Conservation (phyloP, 2,329 filamentous ascomycete genomes). For the Colletotrichum tanaceti region DNA sequence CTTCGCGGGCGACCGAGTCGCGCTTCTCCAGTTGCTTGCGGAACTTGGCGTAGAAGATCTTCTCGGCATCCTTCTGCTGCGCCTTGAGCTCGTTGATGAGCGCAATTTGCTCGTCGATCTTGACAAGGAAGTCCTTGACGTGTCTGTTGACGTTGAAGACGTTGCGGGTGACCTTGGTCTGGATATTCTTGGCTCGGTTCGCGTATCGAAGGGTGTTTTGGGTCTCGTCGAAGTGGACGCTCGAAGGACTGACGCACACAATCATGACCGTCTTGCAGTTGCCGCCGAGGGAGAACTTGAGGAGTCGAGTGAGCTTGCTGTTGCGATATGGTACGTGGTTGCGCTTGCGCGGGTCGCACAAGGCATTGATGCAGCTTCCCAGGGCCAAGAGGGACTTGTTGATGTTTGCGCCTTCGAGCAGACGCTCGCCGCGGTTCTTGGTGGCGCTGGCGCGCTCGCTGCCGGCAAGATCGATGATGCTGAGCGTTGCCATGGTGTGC, state of each 20-base stretch:
- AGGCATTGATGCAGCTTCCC: conserved; percentile 97
- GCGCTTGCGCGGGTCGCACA: conserved; percentile 90
- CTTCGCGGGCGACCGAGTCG: conserved; percentile 79
- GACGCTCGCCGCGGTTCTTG: conserved; percentile 91
- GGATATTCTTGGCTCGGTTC: conserved; percentile 98
- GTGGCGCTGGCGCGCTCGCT: conserved; percentile 96
- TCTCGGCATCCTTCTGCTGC: conserved; percentile 90
- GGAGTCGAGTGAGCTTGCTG: conserved; percentile 92
- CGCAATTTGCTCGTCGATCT: conserved; percentile 98
- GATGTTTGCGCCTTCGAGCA: conserved; percentile 97
- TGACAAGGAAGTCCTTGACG: conserved; percentile 98
- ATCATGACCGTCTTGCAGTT: conserved; percentile 99
- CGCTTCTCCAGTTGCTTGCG: conserved; percentile 90
- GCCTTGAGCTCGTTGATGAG: conserved; percentile 95
- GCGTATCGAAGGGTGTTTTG: conserved; percentile 98
- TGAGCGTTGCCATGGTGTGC: conserved; percentile 97
- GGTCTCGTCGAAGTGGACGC: conserved; percentile 96
- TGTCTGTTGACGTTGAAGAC: conserved; percentile 99
- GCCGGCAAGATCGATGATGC: conserved; percentile 96
- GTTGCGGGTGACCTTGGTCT: conserved; percentile 99
- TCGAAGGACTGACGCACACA: conserved; percentile 96
- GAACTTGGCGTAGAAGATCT: conserved; percentile 85
- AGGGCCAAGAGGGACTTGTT: conserved; percentile 97
- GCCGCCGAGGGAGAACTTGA: conserved; percentile 96
- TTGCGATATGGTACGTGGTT: conserved; percentile 98